Conservation (phyloP, 768 basidiomycete species). For the Suillus subluteus region DNA sequence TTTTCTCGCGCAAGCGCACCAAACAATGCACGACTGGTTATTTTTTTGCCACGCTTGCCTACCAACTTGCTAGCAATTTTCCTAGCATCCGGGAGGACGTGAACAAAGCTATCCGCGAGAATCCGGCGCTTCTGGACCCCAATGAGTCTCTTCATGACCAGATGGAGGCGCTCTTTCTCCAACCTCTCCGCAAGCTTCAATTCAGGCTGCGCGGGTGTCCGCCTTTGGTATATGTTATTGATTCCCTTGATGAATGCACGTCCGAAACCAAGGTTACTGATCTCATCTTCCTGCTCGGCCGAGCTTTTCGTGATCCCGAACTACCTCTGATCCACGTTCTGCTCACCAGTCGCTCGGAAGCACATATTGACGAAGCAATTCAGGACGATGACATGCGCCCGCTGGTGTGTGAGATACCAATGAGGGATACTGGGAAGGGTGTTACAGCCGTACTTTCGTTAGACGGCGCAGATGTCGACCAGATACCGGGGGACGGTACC, state of each 20-base stretch:
- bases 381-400: neutral
- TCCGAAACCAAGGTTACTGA: neutral
- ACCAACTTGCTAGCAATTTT: neutral
- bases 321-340: neutral
- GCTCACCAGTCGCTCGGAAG: neutral
- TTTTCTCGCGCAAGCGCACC: neutral
- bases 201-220: neutral
- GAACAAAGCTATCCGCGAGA: neutral
- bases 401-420: neutral
- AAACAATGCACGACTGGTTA: neutral
- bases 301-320: neutral
- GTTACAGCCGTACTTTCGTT: neutral
- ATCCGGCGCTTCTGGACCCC: neutral
- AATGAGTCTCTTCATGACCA: neutral
- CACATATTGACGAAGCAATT: neutral
- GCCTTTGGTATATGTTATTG: neutral
- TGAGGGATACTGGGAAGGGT: neutral
- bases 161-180: neutral
- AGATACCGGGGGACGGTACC: too few species aligned
- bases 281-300: neutral
- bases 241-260: neutral
- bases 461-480: neutral
- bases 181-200: neutral
- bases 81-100: neutral
- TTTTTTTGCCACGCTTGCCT: neutral